Base-by-base conservation (phyloP, 2,329 filamentous ascomycete genomes). In the Zymoseptoria passerinii region DNA sequence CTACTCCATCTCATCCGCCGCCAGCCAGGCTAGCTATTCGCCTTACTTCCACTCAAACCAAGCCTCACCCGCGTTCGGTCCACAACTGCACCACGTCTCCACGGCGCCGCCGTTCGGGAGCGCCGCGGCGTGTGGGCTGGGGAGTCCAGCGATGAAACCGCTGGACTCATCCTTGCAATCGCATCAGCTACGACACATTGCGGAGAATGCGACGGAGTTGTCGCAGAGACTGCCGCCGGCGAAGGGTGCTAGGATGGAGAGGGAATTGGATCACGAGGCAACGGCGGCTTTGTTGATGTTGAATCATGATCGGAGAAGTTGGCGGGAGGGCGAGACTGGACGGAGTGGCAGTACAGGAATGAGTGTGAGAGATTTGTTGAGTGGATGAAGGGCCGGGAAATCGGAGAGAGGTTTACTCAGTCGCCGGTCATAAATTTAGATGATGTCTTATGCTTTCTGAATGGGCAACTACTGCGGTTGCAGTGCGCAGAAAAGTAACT, bases 211-310 rank as follows among this genome's bases (percentile, higher is more conserved):
- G 0, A 64, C 54, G n/a, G 66, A 67, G 50, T 56, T 68, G 29
- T 58, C 62, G 8, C 62, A 66, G 54, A 63, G 61, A n/a, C 63
- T 63, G 23, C 56, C 28, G 48, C 54, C 58, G 8, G 28, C 53
- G 27, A 63, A 65, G 27, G 50, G 20, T 9, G 58, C 57, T 4
- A 60, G 66, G 19, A 69, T 61, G 20, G 68, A 71, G 50, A 61
- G 71, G 52, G 66, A 75, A 66, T 71, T 77, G 28, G 77, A 80
- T 50, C 86, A 91, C 61, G 90, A 94, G 71, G 92, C 90, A 1
- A 94, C 90, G 7, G 87, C 90, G 10, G 92, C 91, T 2, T 73
- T 96, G 65, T 74, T 96, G 71, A 95, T 96, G 91, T 77, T 96
- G 59, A 95, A 92, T 65, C 84, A 80, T 56, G 90, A 94, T 71